phyloP scores from a whole-genome alignment of 805 yeast genomes.

The Ogataea pini region DNA sequence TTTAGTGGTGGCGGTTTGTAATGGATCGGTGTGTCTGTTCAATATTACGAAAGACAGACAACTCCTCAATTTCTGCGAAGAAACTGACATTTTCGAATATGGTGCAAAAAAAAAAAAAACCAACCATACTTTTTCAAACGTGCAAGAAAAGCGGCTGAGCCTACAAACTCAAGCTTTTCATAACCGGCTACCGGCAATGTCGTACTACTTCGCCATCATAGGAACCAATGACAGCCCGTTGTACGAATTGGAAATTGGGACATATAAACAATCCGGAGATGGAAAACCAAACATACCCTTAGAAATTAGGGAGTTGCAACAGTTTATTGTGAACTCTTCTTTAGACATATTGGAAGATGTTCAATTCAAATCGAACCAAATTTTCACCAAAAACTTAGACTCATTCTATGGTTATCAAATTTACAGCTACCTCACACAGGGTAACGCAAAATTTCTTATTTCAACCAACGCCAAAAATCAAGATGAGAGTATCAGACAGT shows the following conservation, averaged over 20 bases:
- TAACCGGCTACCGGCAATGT: constrained; percentile 41
- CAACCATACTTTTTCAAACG: background rate
- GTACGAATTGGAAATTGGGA: constrained; percentile 84
- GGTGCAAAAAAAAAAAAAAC: constrained; percentile 1
- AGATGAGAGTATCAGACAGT: constrained; percentile 78
- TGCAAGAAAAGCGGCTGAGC: background rate
- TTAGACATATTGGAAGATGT: constrained; percentile 88
- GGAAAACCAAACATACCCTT: constrained; percentile 66
- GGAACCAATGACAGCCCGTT: constrained; percentile 86
- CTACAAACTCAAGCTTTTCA: too few relatives aligned
- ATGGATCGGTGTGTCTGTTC: background rate
- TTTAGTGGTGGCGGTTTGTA: background rate
- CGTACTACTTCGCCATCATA: constrained; percentile 85
- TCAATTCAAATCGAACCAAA: constrained; percentile 71
- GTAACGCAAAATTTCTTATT: constrained; percentile 79
- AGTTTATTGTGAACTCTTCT: constrained; percentile 86
- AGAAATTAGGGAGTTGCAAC: constrained; percentile 76
- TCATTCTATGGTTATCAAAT: constrained; percentile 78
- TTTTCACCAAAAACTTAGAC: constrained; percentile 78
- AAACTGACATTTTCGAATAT: constrained; percentile 1
- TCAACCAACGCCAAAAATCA: constrained; percentile 56
- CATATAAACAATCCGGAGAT: constrained; percentile 65
- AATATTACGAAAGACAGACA: background rate
- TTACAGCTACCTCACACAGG: constrained; percentile 86
- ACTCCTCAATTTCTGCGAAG: background rate